phyloP scores from a whole-genome alignment of 1,139 yeast genomes.

The Magnusiomyces sp. region DNA sequence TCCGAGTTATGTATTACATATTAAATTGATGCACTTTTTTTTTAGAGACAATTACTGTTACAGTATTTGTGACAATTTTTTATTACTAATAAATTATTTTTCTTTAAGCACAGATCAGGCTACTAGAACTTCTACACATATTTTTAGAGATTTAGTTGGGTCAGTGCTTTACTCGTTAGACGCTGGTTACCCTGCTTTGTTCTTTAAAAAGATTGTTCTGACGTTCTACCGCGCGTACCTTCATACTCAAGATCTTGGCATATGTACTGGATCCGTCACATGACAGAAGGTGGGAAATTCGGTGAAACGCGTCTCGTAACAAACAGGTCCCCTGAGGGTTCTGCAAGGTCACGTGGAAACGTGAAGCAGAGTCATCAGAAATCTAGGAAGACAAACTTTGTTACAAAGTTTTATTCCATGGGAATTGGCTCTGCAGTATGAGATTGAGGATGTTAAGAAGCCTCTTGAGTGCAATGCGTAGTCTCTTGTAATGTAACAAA shows the following conservation, averaged over 20 bases:
- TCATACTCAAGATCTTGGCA: conserved; percentile 20
- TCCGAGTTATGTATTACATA: too few relatives aligned
- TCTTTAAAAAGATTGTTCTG: not conserved
- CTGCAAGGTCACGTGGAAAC: conserved; percentile 24
- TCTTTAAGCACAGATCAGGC: too few relatives aligned
- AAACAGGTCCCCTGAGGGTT: conserved; percentile 14
- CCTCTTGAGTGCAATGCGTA: conserved; percentile 27
- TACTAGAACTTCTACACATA: too few relatives aligned
- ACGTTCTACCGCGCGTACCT: conserved; percentile 25
- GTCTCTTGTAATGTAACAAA: conserved; percentile 16
- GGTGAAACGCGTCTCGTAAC: conserved; percentile 25
- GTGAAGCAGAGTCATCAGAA: conserved; percentile 26
- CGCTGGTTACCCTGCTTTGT: conserved; percentile 18
- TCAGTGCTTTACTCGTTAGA: too few relatives aligned
- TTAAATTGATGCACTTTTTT: too few relatives aligned
- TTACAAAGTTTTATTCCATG: conserved; percentile 15
- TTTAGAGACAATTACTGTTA: too few relatives aligned
- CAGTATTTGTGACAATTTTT: too few relatives aligned
- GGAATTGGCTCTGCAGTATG: conserved; percentile 24
- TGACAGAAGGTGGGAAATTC: conserved; percentile 26
- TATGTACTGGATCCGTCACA: conserved; percentile 1
- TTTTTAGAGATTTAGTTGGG: too few relatives aligned
- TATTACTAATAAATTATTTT: too few relatives aligned
- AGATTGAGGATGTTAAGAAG: conserved; percentile 20
- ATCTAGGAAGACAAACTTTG: conserved; percentile 13